phyloP scores from a whole-genome alignment of 2,329 filamentous ascomycete genomes.

The Basipetospora sp. region DNA sequence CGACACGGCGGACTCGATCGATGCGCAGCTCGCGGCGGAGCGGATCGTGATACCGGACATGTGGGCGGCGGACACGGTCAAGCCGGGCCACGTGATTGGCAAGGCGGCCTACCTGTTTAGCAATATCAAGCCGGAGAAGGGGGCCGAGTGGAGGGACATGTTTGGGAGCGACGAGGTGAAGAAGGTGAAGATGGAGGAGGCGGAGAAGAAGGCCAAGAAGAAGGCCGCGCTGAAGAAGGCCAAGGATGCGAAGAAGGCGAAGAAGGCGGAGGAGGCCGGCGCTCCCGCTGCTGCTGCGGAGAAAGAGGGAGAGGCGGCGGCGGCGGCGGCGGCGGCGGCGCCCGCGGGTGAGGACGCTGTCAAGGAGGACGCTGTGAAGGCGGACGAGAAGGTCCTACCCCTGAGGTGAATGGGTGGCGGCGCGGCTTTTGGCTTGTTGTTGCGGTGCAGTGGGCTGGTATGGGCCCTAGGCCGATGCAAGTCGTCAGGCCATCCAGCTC shows the following conservation, averaged over 20 bases:
- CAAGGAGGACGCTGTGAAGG: too few species aligned
- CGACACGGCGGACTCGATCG: slow-evolving; percentile 58
- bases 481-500: too few species aligned
- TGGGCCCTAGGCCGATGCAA: too few species aligned
- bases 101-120: slow-evolving; percentile 66
- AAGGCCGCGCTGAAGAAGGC: slow-evolving; percentile 31
- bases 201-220: slow-evolving; percentile 36
- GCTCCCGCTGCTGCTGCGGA: background rate
- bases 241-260: background rate
- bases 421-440: too few species aligned
- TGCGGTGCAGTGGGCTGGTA: too few species aligned
- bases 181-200: slow-evolving; percentile 50
- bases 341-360: too few species aligned
- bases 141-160: slow-evolving; percentile 65
- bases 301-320: background rate
- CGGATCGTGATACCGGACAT: slow-evolving; percentile 44
- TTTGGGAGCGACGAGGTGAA: slow-evolving; percentile 54
- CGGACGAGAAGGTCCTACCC: too few species aligned
- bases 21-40: slow-evolving; percentile 47
- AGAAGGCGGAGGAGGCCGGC: background rate
- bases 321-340: too few species aligned
- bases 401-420: too few species aligned
- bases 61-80: slow-evolving; percentile 48
- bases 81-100: slow-evolving; percentile 66
- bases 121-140: slow-evolving; percentile 69